A percentile compares a stretch with the other conserved stretches of the same genome.
These are phyloP conservation scores for Trichomonascus vanleenenianus DNA, from an alignment of 805 yeast species.

Conservation along the genomic window DNA sequence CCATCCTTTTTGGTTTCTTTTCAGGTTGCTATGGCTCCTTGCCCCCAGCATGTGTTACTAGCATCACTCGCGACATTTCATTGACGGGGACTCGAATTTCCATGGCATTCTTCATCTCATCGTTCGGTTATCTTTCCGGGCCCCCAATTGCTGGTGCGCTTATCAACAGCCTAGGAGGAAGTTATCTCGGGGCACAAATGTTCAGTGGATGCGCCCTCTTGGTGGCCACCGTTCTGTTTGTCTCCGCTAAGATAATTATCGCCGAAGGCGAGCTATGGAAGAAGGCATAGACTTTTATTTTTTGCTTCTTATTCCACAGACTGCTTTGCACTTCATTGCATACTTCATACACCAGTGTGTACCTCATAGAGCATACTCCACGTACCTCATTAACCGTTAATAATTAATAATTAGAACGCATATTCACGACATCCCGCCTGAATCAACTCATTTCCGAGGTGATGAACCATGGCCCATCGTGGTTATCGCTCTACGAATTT, in stretches of 20 bases:
- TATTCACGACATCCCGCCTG: too few relatives aligned
- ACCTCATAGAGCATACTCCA: too few relatives aligned
- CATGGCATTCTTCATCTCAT: slow-evolving; percentile 45
- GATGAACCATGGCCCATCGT: too few relatives aligned
- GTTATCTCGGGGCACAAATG: slow-evolving; percentile 16
- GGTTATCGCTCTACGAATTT: too few relatives aligned
- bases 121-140: slow-evolving; percentile 36
- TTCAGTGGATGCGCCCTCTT: slow-evolving; percentile 11
- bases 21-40: slow-evolving; percentile 26
- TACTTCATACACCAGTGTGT: too few relatives aligned
- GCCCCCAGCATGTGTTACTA: slow-evolving; percentile 27
- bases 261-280: too few relatives aligned
- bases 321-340: too few relatives aligned
- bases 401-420: too few relatives aligned
- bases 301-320: not conserved
- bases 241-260: not conserved
- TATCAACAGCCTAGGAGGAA: slow-evolving; percentile 12
- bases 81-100: slow-evolving; percentile 44
- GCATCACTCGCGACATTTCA: slow-evolving; percentile 23
- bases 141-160: slow-evolving; percentile 27
- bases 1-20: slow-evolving; percentile 26
- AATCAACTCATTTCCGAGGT: too few relatives aligned
- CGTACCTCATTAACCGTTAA: too few relatives aligned
- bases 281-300: too few relatives aligned
- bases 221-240: not conserved